phyloP scores from a whole-genome alignment of 495 filamentous ascomycete species.

The Choiromyces venosus region DNA sequence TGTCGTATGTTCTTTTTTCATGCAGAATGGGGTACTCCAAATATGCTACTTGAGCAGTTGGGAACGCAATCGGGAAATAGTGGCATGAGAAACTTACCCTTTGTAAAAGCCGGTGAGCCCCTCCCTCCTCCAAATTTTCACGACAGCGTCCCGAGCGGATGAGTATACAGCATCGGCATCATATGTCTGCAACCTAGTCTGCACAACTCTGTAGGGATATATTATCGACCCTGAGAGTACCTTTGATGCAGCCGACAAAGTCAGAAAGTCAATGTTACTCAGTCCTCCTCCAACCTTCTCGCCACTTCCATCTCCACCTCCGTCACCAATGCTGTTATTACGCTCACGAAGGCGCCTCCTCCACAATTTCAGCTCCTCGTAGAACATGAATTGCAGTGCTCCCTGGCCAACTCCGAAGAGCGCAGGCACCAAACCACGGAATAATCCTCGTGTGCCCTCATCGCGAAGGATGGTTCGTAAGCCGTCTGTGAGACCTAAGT shows the following conservation, averaged over 20 bases:
- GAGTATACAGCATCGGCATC: slow-evolving; percentile 65
- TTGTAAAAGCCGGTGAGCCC: slow-evolving; percentile 85
- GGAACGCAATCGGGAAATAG: slow-evolving; percentile 8
- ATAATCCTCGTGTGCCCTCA: slow-evolving; percentile 75
- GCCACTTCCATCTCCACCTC: slow-evolving; percentile 21
- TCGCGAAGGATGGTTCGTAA: slow-evolving; percentile 55
- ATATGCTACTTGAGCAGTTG: background rate
- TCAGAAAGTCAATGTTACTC: slow-evolving; percentile 68
- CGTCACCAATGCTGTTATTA: slow-evolving; percentile 9
- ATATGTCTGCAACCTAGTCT: slow-evolving; percentile 82
- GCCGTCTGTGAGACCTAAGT: slow-evolving; percentile 68
- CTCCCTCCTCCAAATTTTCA: slow-evolving; percentile 69
- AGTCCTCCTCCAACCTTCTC: slow-evolving; percentile 45
- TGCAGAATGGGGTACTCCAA: background rate
- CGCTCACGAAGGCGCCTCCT: slow-evolving; percentile 37
- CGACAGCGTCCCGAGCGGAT: slow-evolving; percentile 64
- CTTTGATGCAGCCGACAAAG: slow-evolving; percentile 75
- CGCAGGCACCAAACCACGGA: slow-evolving; percentile 73
- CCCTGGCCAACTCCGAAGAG: slow-evolving; percentile 91
- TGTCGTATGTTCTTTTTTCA: background rate
- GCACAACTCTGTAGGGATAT: slow-evolving; percentile 89
- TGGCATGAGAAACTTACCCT: slow-evolving; percentile 49
- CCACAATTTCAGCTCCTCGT: slow-evolving; percentile 73
- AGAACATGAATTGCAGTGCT: slow-evolving; percentile 91
- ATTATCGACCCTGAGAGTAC: slow-evolving; percentile 78